These are phyloP conservation scores for Xylaria hypoxylon DNA, from an alignment of 2,329 filamentous ascomycete genomes.

Conservation along the genomic window DNA sequence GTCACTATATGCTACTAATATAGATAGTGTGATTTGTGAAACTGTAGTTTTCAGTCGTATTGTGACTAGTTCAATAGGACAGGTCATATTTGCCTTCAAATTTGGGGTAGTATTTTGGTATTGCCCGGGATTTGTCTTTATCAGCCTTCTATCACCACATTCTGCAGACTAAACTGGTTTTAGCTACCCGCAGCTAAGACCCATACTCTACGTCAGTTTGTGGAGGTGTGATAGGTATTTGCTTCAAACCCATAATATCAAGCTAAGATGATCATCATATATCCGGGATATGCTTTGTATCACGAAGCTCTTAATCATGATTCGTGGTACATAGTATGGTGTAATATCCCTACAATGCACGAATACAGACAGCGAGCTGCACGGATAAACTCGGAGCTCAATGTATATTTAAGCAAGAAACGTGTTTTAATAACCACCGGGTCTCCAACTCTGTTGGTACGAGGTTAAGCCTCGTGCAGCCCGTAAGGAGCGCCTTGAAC, in stretches of 20 bases:
- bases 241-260: too few relatives aligned
- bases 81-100: background rate
- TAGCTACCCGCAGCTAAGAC: background rate
- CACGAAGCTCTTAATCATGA: too few relatives aligned
- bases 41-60: too few relatives aligned
- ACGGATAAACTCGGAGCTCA: too few relatives aligned
- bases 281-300: background rate
- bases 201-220: background rate
- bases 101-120: background rate
- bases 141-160: background rate
- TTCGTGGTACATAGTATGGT: too few relatives aligned
- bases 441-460: background rate
- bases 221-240: background rate
- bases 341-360: too few relatives aligned
- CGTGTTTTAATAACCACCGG: too few relatives aligned
- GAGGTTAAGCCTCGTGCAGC: conserved; percentile 1
- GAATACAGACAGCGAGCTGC: too few relatives aligned
- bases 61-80: too few relatives aligned
- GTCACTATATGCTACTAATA: background rate
- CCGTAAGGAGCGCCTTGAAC: background rate
- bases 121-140: background rate
- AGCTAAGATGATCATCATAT: background rate
- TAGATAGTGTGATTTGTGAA: too few relatives aligned
- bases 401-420: too few relatives aligned
- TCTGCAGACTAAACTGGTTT: background rate